These are phyloP conservation scores for Candida gorgasii DNA, from an alignment of 805 yeast genomes.

Conservation along the genomic window DNA sequence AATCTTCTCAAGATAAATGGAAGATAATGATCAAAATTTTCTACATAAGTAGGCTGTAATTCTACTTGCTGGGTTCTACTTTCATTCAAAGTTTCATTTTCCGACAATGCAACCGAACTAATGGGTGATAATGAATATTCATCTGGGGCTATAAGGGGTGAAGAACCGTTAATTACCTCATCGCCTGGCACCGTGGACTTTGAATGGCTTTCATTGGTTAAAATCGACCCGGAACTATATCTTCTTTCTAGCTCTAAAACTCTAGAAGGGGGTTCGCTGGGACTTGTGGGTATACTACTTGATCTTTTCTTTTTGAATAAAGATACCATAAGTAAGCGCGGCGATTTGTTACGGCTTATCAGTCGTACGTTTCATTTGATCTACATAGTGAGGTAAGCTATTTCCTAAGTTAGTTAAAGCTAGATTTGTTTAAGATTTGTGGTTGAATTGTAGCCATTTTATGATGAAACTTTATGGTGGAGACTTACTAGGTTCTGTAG, in stretches of 20 bases:
- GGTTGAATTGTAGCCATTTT: too few species aligned
- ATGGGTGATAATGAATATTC: constrained; percentile 15
- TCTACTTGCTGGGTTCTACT: constrained; percentile 26
- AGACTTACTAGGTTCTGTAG: too few species aligned
- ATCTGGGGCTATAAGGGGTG: constrained; percentile 1
- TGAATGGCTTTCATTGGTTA: not conserved
- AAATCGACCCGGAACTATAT: not conserved
- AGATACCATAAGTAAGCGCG: constrained; percentile 4
- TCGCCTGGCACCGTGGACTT: not conserved
- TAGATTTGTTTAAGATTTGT: too few species aligned
- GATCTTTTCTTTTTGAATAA: constrained; percentile 4
- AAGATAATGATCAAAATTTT: constrained; percentile 38
- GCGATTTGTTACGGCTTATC: not conserved
- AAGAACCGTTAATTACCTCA: not conserved
- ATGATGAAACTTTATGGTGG: too few species aligned
- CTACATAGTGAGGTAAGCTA: too few species aligned
- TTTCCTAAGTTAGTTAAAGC: too few species aligned
- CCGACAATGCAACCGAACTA: constrained; percentile 26
- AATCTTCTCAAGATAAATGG: constrained; percentile 38
- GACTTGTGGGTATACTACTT: not conserved
- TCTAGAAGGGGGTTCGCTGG: not conserved
- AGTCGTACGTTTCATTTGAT: not conserved
- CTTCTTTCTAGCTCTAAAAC: not conserved
- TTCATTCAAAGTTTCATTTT: constrained; percentile 34
- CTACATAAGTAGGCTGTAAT: constrained; percentile 36